These are phyloP conservation scores for Hura crepitans DNA, from an alignment of 441 rosid species.

Conservation along the genomic window DNA sequence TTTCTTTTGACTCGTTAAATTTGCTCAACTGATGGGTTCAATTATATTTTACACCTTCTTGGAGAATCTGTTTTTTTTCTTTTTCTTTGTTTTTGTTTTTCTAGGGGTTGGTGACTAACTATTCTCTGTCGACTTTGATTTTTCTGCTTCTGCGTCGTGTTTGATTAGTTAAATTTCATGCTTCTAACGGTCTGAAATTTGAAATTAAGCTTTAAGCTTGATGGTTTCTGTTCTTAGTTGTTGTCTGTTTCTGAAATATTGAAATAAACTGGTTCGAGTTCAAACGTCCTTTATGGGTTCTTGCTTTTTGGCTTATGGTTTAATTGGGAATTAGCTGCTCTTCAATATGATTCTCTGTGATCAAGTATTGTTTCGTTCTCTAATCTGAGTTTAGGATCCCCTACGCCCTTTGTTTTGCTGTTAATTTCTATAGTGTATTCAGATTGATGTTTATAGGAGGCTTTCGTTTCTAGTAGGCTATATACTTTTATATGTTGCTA, in stretches of 20 bases:
- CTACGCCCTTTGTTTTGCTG: not conserved
- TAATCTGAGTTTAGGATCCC: slow-evolving; percentile 1
- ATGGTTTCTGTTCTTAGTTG: not conserved
- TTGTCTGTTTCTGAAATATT: not conserved
- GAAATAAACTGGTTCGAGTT: too few relatives aligned
- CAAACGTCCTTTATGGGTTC: slow-evolving; percentile 8
- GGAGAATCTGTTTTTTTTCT: not conserved
- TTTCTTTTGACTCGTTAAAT: not conserved
- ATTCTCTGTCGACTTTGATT: slow-evolving; percentile 16
- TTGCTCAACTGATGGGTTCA: not conserved
- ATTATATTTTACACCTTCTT: not conserved
- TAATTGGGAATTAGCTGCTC: not conserved
- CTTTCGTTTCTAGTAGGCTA: not conserved
- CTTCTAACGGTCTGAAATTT: not conserved
- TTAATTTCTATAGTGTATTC: not conserved
- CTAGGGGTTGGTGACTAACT: slow-evolving; percentile 10
- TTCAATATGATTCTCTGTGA: slow-evolving; percentile 9
- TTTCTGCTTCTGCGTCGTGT: slow-evolving; percentile 13
- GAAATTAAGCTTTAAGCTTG: not conserved
- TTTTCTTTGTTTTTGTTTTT: too few relatives aligned
- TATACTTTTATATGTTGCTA: not conserved
- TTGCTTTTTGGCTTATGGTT: not conserved
- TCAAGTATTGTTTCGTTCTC: not conserved
- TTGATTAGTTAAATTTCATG: slow-evolving; percentile 19
- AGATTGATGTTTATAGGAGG: not conserved